Percentiles rank a stretch among this genome's conserved stretches.
Evolutionary conservation across 2,329 filamentous ascomycete species (phyloP).

Genomic region (Calonectria ilicicola): DNA sequence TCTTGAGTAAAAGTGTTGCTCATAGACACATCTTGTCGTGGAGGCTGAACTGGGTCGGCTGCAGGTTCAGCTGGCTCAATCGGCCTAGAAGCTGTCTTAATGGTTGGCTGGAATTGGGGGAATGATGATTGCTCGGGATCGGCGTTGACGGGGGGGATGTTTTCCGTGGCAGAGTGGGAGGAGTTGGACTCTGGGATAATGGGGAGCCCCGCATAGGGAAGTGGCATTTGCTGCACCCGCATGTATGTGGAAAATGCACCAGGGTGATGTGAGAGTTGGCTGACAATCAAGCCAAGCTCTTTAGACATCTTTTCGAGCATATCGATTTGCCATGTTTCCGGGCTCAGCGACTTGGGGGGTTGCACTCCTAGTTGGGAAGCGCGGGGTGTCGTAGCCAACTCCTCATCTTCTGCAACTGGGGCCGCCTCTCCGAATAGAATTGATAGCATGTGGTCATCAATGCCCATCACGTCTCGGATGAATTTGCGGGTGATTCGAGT

Average conservation of each 20-base stretch:
- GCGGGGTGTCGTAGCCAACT: constrained; percentile 61
- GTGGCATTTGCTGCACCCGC: constrained; percentile 70
- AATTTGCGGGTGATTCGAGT: constrained; percentile 85
- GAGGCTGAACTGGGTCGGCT: constrained; percentile 33
- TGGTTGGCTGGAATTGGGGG: constrained; percentile 62
- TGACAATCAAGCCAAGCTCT: constrained; percentile 86
- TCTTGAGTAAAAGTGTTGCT: constrained; percentile 70
- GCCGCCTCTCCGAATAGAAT: constrained; percentile 89
- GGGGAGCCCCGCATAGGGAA: constrained; percentile 84
- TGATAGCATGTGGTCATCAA: constrained; percentile 86
- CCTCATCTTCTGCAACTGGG: constrained; percentile 62
- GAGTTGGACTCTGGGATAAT: constrained; percentile 67
- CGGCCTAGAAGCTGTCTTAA: constrained; percentile 51
- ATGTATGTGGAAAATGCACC: constrained; percentile 89
- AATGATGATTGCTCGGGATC: constrained; percentile 37
- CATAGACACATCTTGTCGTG: constrained; percentile 39
- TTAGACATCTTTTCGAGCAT: constrained; percentile 86
- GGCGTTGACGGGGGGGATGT: constrained; percentile 32
- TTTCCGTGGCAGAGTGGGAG: constrained; percentile 45
- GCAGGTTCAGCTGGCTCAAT: constrained; percentile 44
- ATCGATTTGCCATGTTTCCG: constrained; percentile 77
- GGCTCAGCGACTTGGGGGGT: constrained; percentile 45
- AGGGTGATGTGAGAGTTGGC: constrained; percentile 83
- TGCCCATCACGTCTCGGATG: constrained; percentile 89
- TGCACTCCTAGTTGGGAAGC: constrained; percentile 51